Evolutionary conservation across 768 basidiomycete genomes (phyloP).

Genomic region (Neoboletus subvelutipes): DNA sequence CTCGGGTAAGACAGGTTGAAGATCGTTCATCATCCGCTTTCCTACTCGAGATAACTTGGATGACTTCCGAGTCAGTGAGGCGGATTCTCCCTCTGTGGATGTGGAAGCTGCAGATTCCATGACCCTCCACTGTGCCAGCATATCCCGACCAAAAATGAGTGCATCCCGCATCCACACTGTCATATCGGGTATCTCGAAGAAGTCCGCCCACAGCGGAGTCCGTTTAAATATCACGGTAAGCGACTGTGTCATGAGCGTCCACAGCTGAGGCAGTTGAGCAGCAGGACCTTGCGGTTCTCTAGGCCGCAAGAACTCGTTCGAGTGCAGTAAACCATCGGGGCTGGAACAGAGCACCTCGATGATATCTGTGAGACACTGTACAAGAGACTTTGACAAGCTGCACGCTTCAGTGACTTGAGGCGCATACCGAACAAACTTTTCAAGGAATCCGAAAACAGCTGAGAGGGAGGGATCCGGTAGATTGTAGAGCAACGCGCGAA

Average conservation of each 20-base stretch:
- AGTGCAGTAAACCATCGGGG: slow-evolving; percentile 68
- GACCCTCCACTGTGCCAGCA: slow-evolving; percentile 76
- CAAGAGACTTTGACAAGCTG: slow-evolving; percentile 83
- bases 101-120: slow-evolving; percentile 62
- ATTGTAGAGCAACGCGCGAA: slow-evolving; percentile 72
- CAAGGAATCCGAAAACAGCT: slow-evolving; percentile 69
- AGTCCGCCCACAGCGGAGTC: slow-evolving; percentile 80
- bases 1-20: slow-evolving; percentile 78
- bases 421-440: slow-evolving; percentile 63
- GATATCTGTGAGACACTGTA: slow-evolving; percentile 89
- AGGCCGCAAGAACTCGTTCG: slow-evolving; percentile 47
- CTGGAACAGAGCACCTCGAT: slow-evolving; percentile 82
- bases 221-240: slow-evolving; percentile 82
- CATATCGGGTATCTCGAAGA: slow-evolving; percentile 83
- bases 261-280: slow-evolving; percentile 64
- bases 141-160: slow-evolving; percentile 85
- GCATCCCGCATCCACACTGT: slow-evolving; percentile 98
- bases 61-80: slow-evolving; percentile 29
- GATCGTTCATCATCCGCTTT: slow-evolving; percentile 70
- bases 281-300: slow-evolving; percentile 46
- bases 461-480: slow-evolving; percentile 64
- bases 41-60: slow-evolving; percentile 59
- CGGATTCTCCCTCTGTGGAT: slow-evolving; percentile 21
- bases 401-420: slow-evolving; percentile 78
- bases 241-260: slow-evolving; percentile 78